Base-by-base conservation (phyloP, 2,329 filamentous ascomycete genomes). In the Alternaria gaisen region DNA sequence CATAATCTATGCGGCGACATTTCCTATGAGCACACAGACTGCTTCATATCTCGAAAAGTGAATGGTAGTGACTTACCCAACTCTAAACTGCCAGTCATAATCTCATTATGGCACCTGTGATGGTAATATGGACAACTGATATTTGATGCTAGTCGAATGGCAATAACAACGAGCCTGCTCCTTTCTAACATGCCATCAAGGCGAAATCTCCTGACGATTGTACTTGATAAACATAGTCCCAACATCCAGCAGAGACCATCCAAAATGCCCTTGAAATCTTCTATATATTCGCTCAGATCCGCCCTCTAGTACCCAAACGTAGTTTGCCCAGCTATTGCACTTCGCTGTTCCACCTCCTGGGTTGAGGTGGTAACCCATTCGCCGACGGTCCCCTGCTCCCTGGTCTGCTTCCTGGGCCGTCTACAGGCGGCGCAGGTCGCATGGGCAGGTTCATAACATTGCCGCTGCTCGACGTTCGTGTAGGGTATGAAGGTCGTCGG, bases 391-490 rank as follows among this genome's bases (percentile, higher is more conserved):
- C 69, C 60, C 69, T 68, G 40, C 65, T 68, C 3, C 64, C 62
- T 9, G 71, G 69, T 57, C 71, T 70, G 28, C 70, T 66, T 26
- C 70, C 69, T 10, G 75, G 64, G 1, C 72, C 71, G 18, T 72
- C 68, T 16, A 61, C 68, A 20, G 77, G 71, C 5, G 80, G 80
- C 26, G 80, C 81, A 42, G 81, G 81, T 58, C 82, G 73, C 43
- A 84, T 82, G 11, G 82, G 82, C 8, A 84, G 71, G 40, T 78
- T 79, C 78, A 83, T 80, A 38, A 74, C 71, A 59, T 78, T 74
- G 28, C 72, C 64, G 28, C 73, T 76, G 66, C 82, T 83, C 30
- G 78, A 80, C 22, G 81, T 83, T 41, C 82, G 73, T 14, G 72
- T 67, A 2, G 81, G 81, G 60, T 80, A 82, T 34, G 72, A 62